These are phyloP conservation scores for Arachis hypogaea DNA, from an alignment of 306 rosid species.

Conservation along the genomic window DNA sequence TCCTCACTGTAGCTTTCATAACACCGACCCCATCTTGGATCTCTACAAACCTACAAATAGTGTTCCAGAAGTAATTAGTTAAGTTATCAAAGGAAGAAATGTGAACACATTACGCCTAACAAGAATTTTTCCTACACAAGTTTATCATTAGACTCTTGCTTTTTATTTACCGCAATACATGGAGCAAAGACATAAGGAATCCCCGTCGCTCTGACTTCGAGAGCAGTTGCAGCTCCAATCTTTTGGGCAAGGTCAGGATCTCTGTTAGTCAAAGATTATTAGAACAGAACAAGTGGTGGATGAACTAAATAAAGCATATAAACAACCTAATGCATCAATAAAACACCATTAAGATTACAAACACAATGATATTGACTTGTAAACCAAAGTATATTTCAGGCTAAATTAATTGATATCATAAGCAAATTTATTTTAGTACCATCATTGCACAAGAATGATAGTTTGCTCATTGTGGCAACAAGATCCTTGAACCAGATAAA, in stretches of 20 bases:
- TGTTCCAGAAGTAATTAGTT: no score
- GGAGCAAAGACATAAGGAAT: slow-evolving; percentile 94
- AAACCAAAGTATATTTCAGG: not conserved
- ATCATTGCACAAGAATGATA: slow-evolving; percentile 17
- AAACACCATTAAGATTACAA: slow-evolving; percentile 8
- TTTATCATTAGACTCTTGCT: slow-evolving; percentile 25
- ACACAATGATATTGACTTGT: slow-evolving; percentile 5
- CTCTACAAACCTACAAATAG: slow-evolving; percentile 79
- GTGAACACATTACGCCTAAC: slow-evolving; percentile 25
- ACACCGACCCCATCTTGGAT: slow-evolving; percentile 99
- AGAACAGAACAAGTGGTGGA: slow-evolving; percentile 35
- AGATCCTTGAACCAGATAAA: slow-evolving; percentile 20
- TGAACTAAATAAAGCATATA: slow-evolving; percentile 16
- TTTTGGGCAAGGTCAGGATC: slow-evolving; percentile 66
- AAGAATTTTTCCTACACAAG: slow-evolving; percentile 20
- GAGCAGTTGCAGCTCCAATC: slow-evolving; percentile 95
- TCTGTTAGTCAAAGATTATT: slow-evolving; percentile 49
- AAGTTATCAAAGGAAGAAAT: not conserved
- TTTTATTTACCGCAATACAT: slow-evolving; percentile 78
- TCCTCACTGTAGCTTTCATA: slow-evolving; percentile 99
- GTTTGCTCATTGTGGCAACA: not conserved
- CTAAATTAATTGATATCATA: not conserved
- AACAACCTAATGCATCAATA: slow-evolving; percentile 10
- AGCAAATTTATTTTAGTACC: slow-evolving; percentile 11
- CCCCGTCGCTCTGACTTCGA: slow-evolving; percentile 94